Evolutionary conservation across 1,284 basidiomycete genomes (phyloP), one percentile per base, ranked within the genome.

Genomic region (Trametes polyzona): DNA sequence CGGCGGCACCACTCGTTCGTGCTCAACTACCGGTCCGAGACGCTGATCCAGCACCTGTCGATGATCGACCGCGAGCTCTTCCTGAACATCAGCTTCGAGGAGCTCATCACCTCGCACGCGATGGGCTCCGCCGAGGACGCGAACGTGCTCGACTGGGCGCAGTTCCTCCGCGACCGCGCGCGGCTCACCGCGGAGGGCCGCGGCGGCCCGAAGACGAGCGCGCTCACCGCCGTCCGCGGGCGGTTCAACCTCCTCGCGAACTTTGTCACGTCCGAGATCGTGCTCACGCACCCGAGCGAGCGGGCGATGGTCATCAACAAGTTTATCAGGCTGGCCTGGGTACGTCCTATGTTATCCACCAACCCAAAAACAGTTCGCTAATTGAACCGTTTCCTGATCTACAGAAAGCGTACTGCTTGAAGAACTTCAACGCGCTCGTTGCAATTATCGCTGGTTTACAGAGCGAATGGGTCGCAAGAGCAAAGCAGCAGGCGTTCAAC

Each of bases 21-120:
- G 42, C 73, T 90, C 24, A 73, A 69, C 36, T 76, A 81, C 64
- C 76, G 82, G 9, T 80, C 90, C 1, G 84, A 86, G 48, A 75
- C 75, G 4, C 73, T 96, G 21, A 90, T 91, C 0, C 81, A 87
- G 52, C 92, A 95, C 65, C 90, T 95, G 68, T 83, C 87, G 11
- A 87, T 95, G 79, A 94, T 96, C 66, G 94, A 96, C 63, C 81
- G 90, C 17, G 94, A 96, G 67, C 74, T 96, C 52, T 90, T 95
- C 70, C 84, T 90, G 67, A 81, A 83, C 19, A 82, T 96, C 68
- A 88, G 86, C 65, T 93, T 93, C 69, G 90, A 93, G 66, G 93
- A 95, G 66, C 77, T 95, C 11, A 84, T 93, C 29, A 79, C 85
- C 56, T 81, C 83, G 41, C 83, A 88, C 47, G 90, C 87, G 86